Conservation (phyloP, 768 basidiomycete species). For the Erythrobasidium yunnanense region DNA sequence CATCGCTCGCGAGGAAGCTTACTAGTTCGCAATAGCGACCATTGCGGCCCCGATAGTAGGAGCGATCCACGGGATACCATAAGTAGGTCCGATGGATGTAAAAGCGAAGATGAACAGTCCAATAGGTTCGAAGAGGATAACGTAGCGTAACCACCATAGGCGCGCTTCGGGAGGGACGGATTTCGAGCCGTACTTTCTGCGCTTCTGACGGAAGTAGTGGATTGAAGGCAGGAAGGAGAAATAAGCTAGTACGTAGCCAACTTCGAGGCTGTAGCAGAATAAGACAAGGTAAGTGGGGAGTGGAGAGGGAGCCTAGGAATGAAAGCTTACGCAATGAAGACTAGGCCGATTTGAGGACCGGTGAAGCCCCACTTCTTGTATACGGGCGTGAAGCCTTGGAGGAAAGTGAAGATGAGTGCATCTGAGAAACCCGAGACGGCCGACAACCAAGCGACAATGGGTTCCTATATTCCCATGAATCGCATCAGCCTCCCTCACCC, state of each 20-base stretch:
- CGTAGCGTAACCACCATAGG: constrained; percentile 23
- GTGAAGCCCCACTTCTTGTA: constrained; percentile 37
- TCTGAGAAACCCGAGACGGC: constrained; percentile 40
- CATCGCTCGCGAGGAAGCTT: too few relatives aligned
- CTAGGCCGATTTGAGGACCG: not conserved
- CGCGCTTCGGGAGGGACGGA: constrained; percentile 18
- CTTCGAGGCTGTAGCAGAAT: constrained; percentile 26
- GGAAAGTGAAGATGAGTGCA: constrained; percentile 41
- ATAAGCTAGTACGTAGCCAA: constrained; percentile 40
- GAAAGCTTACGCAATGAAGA: not conserved
- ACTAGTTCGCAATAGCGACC: constrained; percentile 24
- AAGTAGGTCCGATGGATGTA: constrained; percentile 7
- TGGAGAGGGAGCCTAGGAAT: not conserved
- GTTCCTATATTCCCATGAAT: not conserved
- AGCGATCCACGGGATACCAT: constrained; percentile 26
- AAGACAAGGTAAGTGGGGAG: not conserved
- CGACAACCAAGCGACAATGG: constrained; percentile 36
- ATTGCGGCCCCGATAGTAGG: constrained; percentile 9
- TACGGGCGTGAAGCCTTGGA: constrained; percentile 39
- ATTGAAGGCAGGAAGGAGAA: constrained; percentile 34
- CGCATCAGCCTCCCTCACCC: not conserved
- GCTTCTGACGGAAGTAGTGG: constrained; percentile 24
- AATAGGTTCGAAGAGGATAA: constrained; percentile 17
- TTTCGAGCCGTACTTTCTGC: not conserved
- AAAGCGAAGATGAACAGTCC: constrained; percentile 25